Base-by-base conservation (phyloP, 1,139 yeast genomes). In the Scheffersomyces parashehatae region DNA sequence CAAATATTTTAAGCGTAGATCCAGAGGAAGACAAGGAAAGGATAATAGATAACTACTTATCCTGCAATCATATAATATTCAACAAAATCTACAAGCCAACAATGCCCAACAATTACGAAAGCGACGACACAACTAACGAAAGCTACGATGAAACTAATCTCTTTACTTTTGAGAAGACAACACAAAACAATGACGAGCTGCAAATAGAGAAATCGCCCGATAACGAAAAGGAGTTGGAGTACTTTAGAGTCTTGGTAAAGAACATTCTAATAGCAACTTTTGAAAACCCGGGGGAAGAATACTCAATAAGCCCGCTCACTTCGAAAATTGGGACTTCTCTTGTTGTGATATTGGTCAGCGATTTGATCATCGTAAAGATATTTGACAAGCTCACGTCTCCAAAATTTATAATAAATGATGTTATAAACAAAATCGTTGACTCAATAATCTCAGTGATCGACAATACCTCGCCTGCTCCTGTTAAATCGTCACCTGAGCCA, bases 241-340 rank as follows among this genome's bases (percentile, higher is more conserved):
- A 70, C 44, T 60, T 64, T 38, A 46, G 72, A 29, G 44, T 66
- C 1, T 38, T 71, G 7, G 54, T 59, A 1, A 50, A 52, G 39
- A 53, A 58, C 20, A 43, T 72, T 4, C 51, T 72, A 13, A 39
- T 35, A 2, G 39, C 50, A 7, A 53, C 65, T 0, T 60, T 67
- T 32, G 51, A 50, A 11, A 36, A 43, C 2, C 36, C 38, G 1
- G 42, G 42, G 0, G 40, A 46, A 2, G 44, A 47, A 5, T 39
- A 43, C 16, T 32, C 34, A 29, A 42, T 39, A 43, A 48, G 48
- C 12, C 55, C 65, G 1, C 49, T 60, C 1, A 53, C 62, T 20
- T 68, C 76, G 1, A 57, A 58, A 24, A 70, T 73, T 4, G 56
- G 65, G 2, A 51, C 56, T 35, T 62, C 59, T 36, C 59, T 73